phyloP scores from a whole-genome alignment of 2,329 filamentous ascomycete genomes.

The Fusarium agapanthi region DNA sequence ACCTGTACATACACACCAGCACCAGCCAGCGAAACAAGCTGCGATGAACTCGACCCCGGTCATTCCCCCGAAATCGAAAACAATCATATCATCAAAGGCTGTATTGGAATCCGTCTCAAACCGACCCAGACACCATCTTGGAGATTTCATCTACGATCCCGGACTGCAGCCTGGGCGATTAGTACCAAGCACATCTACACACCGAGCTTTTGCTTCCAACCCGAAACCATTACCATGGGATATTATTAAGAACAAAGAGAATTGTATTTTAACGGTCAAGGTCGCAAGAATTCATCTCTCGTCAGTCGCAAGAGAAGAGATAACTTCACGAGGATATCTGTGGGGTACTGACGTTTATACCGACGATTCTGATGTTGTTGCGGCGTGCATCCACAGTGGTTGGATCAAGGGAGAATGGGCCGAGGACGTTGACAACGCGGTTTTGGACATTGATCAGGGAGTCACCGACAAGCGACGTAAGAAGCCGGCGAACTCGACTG shows the following conservation, averaged over 20 bases:
- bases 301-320: slow-evolving; percentile 77
- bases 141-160: slow-evolving; percentile 83
- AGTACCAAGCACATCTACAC: slow-evolving; percentile 51
- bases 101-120: slow-evolving; percentile 77
- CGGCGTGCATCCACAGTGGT: slow-evolving; percentile 90
- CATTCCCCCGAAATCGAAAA: slow-evolving; percentile 68
- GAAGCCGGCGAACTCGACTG: slow-evolving; percentile 44
- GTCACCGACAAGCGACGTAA: slow-evolving; percentile 46
- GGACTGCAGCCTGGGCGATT: slow-evolving; percentile 64
- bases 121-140: slow-evolving; percentile 80
- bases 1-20: slow-evolving; percentile 39
- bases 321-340: slow-evolving; percentile 80
- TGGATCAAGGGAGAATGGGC: slow-evolving; percentile 92
- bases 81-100: slow-evolving; percentile 72
- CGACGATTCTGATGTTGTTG: slow-evolving; percentile 93
- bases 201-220: slow-evolving; percentile 59
- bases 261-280: slow-evolving; percentile 89
- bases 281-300: slow-evolving; percentile 82
- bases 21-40: slow-evolving; percentile 38
- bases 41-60: slow-evolving; percentile 33
- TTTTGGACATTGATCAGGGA: slow-evolving; percentile 66
- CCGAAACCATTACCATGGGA: slow-evolving; percentile 82
- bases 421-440: slow-evolving; percentile 74
- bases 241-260: slow-evolving; percentile 76
- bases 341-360: slow-evolving; percentile 97